These are phyloP conservation scores for Annona cherimola DNA, from an alignment of 164 flowering plant species.

Conservation along the genomic window DNA sequence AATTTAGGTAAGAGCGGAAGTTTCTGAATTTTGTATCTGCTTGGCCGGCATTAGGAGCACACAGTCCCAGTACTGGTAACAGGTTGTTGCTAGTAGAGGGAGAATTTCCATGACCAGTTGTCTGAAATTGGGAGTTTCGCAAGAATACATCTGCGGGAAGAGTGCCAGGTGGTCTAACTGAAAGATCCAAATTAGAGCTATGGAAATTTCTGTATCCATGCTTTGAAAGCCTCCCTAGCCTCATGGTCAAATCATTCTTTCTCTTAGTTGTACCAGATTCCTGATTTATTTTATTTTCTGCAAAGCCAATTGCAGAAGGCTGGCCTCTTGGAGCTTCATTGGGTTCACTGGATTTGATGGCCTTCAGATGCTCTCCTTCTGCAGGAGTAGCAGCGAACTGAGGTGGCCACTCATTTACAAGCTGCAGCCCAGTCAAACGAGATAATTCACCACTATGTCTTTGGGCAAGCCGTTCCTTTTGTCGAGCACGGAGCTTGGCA, in stretches of 20 bases:
- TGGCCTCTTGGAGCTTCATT: slow-evolving; percentile 26
- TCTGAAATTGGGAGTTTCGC: slow-evolving; percentile 29
- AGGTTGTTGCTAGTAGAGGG: slow-evolving; percentile 29
- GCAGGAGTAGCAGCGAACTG: slow-evolving; percentile 15
- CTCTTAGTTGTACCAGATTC: slow-evolving; percentile 30
- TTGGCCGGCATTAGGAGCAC: slow-evolving; percentile 80
- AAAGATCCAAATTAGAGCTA: slow-evolving; percentile 34
- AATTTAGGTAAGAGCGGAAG: slow-evolving; percentile 8
- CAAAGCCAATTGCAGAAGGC: slow-evolving; percentile 28
- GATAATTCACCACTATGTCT: slow-evolving; percentile 37
- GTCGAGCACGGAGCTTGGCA: slow-evolving; percentile 80
- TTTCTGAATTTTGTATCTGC: slow-evolving; percentile 41
- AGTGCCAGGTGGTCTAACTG: slow-evolving; percentile 29
- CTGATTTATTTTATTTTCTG: slow-evolving; percentile 22
- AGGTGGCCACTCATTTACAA: slow-evolving; percentile 24
- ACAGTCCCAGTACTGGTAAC: slow-evolving; percentile 80
- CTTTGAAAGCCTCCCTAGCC: slow-evolving; percentile 30
- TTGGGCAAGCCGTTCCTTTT: slow-evolving; percentile 74
- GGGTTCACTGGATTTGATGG: slow-evolving; percentile 17
- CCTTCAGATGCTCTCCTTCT: slow-evolving; percentile 20
- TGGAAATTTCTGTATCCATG: slow-evolving; percentile 20
- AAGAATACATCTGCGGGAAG: slow-evolving; percentile 27
- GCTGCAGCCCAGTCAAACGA: slow-evolving; percentile 19
- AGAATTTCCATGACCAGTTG: slow-evolving; percentile 25
- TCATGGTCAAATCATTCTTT: slow-evolving; percentile 29